Conservation (phyloP, 2,329 filamentous ascomycete species). For the Nigrospora oryzae region DNA sequence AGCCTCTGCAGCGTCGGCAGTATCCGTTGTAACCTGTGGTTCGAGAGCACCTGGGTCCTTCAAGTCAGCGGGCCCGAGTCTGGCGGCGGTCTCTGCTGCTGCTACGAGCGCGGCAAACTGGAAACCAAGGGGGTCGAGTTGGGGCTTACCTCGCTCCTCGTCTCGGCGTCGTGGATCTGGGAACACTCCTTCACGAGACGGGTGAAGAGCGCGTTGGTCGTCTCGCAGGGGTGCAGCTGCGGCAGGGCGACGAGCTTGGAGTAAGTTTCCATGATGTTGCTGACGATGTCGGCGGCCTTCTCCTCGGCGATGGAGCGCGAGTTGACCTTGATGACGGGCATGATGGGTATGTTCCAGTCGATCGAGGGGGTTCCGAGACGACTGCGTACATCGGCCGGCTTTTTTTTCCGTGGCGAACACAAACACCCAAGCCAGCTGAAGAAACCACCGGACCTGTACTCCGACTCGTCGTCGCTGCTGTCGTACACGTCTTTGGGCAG, state of each 20-base stretch:
- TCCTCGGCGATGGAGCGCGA: not conserved
- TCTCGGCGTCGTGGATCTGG: not conserved
- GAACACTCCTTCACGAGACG: not conserved
- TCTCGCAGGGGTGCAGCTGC: not conserved
- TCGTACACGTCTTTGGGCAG: too few species aligned
- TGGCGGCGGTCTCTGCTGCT: not conserved
- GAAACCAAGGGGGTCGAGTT: too few species aligned
- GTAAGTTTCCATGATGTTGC: not conserved
- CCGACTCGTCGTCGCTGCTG: too few species aligned
- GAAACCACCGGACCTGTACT: too few species aligned
- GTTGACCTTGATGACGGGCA: too few species aligned
- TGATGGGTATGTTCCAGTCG: too few species aligned
- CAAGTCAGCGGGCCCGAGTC: not conserved
- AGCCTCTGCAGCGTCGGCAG: slow-evolving; percentile 27
- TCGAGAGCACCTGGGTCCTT: slow-evolving; percentile 21
- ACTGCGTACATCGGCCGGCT: too few species aligned
- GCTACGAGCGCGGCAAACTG: too few species aligned
- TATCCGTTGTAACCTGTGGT: slow-evolving; percentile 20
- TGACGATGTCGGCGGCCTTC: not conserved
- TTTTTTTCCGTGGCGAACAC: too few species aligned
- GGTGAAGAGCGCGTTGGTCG: not conserved
- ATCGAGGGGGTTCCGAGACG: too few species aligned
- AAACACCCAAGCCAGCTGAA: too few species aligned
- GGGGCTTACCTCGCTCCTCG: not conserved
- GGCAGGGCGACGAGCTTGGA: not conserved